Percentiles rank a stretch among this genome's conserved stretches.
Evolutionary conservation across 768 basidiomycete species (phyloP).

Genomic region (Tricholoma saponaceum): DNA sequence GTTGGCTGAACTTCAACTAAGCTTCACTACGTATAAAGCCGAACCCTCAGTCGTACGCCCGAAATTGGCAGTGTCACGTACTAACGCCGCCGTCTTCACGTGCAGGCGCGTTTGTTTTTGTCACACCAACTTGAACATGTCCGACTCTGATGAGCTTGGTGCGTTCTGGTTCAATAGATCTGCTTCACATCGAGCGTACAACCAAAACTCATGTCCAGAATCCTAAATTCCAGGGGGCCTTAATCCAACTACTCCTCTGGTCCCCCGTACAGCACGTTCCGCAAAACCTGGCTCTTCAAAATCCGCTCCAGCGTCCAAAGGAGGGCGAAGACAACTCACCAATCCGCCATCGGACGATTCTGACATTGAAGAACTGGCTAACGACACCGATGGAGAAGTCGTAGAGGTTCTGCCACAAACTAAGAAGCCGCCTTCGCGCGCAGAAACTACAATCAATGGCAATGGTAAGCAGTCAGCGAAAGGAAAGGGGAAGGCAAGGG

Average conservation of each 20-base stretch:
- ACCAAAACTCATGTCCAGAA: constrained; percentile 1
- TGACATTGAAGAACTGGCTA: constrained; percentile 14
- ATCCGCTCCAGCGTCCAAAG: constrained; percentile 4
- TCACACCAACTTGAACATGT: constrained; percentile 18
- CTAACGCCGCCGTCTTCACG: constrained; percentile 5
- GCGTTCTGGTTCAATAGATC: constrained; percentile 2
- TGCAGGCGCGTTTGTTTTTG: constrained; percentile 16
- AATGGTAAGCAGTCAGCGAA: constrained; percentile 26
- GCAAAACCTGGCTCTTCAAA: constrained; percentile 17
- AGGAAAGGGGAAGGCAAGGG: constrained; percentile 31
- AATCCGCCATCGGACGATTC: constrained; percentile 7
- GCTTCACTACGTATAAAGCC: too few species aligned
- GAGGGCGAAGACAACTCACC: constrained; percentile 9
- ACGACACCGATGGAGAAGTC: constrained; percentile 5
- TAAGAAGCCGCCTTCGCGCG: constrained; percentile 6
- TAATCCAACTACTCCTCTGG: constrained; percentile 7
- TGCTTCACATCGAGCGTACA: background rate
- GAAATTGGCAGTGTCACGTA: too few species aligned
- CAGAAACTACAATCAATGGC: constrained; percentile 13
- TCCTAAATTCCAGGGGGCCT: constrained; percentile 13
- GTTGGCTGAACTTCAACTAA: too few species aligned
- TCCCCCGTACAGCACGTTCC: constrained; percentile 7
- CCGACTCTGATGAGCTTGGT: constrained; percentile 16
- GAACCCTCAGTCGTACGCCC: too few species aligned
- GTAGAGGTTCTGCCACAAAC: background rate